phyloP scores from a whole-genome alignment of 768 basidiomycete species.

The Podaxis sp. region DNA sequence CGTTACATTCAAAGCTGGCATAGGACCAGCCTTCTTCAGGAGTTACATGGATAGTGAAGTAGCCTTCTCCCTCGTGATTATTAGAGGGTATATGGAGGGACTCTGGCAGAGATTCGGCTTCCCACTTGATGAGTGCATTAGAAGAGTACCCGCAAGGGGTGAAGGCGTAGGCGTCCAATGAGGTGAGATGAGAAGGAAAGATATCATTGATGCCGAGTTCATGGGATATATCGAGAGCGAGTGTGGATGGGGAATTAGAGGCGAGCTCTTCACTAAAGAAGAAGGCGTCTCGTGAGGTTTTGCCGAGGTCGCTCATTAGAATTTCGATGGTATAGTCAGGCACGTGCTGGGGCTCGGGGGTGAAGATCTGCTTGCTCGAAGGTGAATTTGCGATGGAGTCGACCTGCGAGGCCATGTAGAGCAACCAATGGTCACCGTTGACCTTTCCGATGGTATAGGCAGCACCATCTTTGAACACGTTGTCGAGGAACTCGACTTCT shows the following conservation, averaged over 20 bases:
- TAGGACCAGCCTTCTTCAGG: conserved; percentile 98
- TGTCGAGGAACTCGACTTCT: conserved; percentile 90
- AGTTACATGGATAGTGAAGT: conserved; percentile 98
- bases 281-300: conserved; percentile 76
- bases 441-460: conserved; percentile 98
- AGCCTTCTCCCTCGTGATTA: conserved; percentile 68
- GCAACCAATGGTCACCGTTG: conserved; percentile 98
- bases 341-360: conserved; percentile 22
- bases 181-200: conserved; percentile 77
- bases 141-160: conserved; percentile 95
- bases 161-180: conserved; percentile 91
- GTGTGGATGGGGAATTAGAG: conserved; percentile 45
- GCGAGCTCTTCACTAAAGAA: conserved; percentile 41
- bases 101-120: conserved; percentile 32
- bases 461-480: conserved; percentile 82
- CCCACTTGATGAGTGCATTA: conserved; percentile 83
- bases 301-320: conserved; percentile 90
- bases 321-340: conserved; percentile 97
- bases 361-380: conserved; percentile 7
- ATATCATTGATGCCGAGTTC: conserved; percentile 78
- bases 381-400: conserved; percentile 24
- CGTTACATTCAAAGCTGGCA: conserved; percentile 98
- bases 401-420: conserved; percentile 80
- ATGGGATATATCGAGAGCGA: conserved; percentile 62
- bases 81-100: conserved; percentile 17